Evolutionary conservation across 345 rosid genomes (phyloP), one percentile per base, ranked within the genome.

Genomic region (Carallia pectinifolia): DNA sequence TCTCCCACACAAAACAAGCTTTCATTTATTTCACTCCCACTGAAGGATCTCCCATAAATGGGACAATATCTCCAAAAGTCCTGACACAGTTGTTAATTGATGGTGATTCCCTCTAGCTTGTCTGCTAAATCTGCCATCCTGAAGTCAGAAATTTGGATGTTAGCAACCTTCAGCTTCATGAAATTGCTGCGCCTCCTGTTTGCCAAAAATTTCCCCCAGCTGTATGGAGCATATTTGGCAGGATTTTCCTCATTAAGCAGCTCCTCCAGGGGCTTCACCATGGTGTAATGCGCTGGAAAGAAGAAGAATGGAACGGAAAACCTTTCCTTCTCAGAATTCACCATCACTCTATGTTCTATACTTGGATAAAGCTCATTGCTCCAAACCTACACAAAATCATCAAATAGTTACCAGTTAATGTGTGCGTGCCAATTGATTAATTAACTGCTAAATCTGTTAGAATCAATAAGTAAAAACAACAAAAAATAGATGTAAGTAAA

Each of bases 311-410:
- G 84, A 48, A 85, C 58, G 0, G 89, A 81, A 74, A 83, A 81
- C 52, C 89, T 83, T 78, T 85, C 87, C 68, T 56, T 77, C 44
- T 83, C 74, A 12, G 77, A 58, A 68, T 83, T 83, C 80, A 81
- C 85, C 68, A 73, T 69, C 7, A 73, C 86, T 53, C 84, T 79
- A 55, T 83, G 86, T 71, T 85, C 89, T 54, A 77, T 86, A 58
- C 89, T 85, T 58, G 76, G 72, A 27, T 85, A 85, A 7, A 68
- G 58, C 7, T 85, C 89, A 54, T 85, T 85, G 63, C 83, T 85
- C 86, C 85, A 85, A 12, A 79, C 86, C 89, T 83, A 50, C 67
- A 56, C 13, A 55, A 18, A 10, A 1, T 39, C 29, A 1, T 1
- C 1, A n/a, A 16, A 12, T 23, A 33, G 5, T 61, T 4, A 17